A percentile compares a stretch with the other conserved stretches of the same genome.
Evolutionary conservation across 306 rosid species (phyloP).

Genomic region (Corylus avellana): DNA sequence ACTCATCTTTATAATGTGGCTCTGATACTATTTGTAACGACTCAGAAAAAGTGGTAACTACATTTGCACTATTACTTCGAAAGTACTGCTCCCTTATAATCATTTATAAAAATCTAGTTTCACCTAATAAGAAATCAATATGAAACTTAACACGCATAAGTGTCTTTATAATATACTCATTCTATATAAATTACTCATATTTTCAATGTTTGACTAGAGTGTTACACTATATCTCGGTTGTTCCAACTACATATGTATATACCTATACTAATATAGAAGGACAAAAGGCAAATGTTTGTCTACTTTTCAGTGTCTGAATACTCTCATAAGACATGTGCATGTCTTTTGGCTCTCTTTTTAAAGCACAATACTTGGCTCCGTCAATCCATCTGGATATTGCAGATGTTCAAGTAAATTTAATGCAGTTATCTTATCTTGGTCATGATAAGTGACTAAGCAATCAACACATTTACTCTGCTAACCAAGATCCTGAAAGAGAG

Average conservation of each 20-base stretch:
- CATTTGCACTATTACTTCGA: too few species aligned
- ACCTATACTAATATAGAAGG: neutral
- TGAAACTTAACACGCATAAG: too few species aligned
- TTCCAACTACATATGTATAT: neutral
- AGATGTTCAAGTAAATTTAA: neutral
- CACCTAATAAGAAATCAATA: too few species aligned
- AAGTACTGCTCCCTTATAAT: too few species aligned
- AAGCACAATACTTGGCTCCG: neutral
- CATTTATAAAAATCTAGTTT: too few species aligned
- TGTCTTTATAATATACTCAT: too few species aligned
- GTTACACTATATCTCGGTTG: neutral
- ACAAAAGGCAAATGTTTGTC: neutral
- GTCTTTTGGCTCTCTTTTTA: neutral
- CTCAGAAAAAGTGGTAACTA: too few species aligned
- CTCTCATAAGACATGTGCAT: neutral
- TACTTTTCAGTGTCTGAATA: neutral
- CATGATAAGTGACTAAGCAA: neutral
- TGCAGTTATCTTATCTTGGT: neutral
- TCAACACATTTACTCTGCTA: neutral
- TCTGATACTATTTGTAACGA: too few species aligned
- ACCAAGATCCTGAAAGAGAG: neutral
- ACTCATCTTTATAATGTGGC: too few species aligned
- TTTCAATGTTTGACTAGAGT: too few species aligned
- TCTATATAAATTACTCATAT: too few species aligned
- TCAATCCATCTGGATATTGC: neutral